Evolutionary conservation across 2,329 filamentous ascomycete species (phyloP).

Genomic region (Volutella citrinella): DNA sequence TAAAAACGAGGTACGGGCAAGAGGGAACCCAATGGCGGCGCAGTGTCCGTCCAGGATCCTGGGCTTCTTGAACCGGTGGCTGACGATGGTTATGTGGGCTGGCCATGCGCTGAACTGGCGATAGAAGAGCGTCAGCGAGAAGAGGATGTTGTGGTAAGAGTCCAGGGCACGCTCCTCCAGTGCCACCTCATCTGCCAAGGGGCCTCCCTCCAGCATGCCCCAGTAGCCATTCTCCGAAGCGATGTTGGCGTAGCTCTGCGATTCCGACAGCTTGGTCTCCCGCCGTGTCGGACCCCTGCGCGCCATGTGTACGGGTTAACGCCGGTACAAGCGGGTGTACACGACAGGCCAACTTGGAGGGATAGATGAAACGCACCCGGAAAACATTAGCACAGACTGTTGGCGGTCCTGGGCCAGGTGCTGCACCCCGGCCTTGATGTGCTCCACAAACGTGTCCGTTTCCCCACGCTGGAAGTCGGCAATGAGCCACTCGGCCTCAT

Average conservation of each 20-base stretch:
- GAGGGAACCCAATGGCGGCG: slow-evolving; percentile 55
- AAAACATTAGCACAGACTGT: slow-evolving; percentile 62
- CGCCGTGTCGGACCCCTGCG: slow-evolving; percentile 64
- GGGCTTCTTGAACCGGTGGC: slow-evolving; percentile 65
- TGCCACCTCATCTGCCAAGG: slow-evolving; percentile 36
- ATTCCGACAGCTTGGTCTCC: slow-evolving; percentile 57
- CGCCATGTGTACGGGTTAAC: too few species aligned
- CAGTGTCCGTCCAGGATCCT: slow-evolving; percentile 65
- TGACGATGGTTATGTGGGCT: slow-evolving; percentile 57
- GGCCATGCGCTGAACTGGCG: slow-evolving; percentile 49
- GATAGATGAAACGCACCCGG: slow-evolving; percentile 51
- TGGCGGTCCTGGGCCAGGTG: slow-evolving; percentile 43
- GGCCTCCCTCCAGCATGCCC: slow-evolving; percentile 28
- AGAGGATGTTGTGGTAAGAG: slow-evolving; percentile 81
- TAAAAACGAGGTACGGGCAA: slow-evolving; percentile 46
- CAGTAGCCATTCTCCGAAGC: slow-evolving; percentile 47
- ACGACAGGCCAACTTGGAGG: accelerated
- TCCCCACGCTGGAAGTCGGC: slow-evolving; percentile 76
- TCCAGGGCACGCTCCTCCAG: slow-evolving; percentile 75
- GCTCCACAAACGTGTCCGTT: slow-evolving; percentile 74
- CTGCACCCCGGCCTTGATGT: slow-evolving; percentile 64
- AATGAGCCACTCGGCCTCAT: slow-evolving; percentile 68
- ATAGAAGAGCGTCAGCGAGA: slow-evolving; percentile 59
- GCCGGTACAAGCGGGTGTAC: too few species aligned
- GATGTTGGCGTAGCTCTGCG: slow-evolving; percentile 58